These are phyloP conservation scores for Afroboletus lepidellus DNA, from an alignment of 1,284 basidiomycete species.

Conservation along the genomic window DNA sequence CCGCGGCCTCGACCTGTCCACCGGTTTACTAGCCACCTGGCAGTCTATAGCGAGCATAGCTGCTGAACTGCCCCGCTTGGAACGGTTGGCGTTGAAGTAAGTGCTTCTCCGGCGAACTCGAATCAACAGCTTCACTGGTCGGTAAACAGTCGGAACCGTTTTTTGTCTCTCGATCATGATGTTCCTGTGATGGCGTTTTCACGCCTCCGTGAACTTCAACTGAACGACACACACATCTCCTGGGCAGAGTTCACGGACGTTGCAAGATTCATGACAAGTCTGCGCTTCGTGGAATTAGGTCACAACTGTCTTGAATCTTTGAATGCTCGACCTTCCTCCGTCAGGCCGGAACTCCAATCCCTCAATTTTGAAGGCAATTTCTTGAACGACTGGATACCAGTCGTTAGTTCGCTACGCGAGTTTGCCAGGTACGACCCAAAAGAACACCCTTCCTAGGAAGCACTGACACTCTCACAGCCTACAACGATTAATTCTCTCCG, in stretches of 20 bases:
- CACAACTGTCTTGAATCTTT: constrained; percentile 62
- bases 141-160: constrained; percentile 57
- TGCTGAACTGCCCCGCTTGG: constrained; percentile 60
- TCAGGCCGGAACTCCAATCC: constrained; percentile 41
- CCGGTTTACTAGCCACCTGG: constrained; percentile 77
- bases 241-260: constrained; percentile 69
- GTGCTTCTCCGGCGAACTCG: constrained; percentile 23
- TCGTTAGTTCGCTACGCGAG: constrained; percentile 45
- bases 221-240: constrained; percentile 71
- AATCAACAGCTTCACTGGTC: constrained; percentile 10
- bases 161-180: constrained; percentile 37
- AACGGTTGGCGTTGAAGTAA: constrained; percentile 77
- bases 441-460: constrained; percentile 5
- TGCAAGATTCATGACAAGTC: constrained; percentile 53
- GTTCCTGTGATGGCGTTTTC: constrained; percentile 48
- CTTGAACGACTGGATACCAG: constrained; percentile 58
- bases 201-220: constrained; percentile 62
- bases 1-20: constrained; percentile 79
- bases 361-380: constrained; percentile 80
- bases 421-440: constrained; percentile 50
- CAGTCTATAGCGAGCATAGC: constrained; percentile 65
- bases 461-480: constrained; percentile 24
- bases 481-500: constrained; percentile 65
- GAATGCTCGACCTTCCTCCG: constrained; percentile 15
- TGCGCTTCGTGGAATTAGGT: constrained; percentile 73